These are phyloP conservation scores for Phalaenopsis aphrodite DNA, from an alignment of 106 monocot genomes.

Conservation along the genomic window DNA sequence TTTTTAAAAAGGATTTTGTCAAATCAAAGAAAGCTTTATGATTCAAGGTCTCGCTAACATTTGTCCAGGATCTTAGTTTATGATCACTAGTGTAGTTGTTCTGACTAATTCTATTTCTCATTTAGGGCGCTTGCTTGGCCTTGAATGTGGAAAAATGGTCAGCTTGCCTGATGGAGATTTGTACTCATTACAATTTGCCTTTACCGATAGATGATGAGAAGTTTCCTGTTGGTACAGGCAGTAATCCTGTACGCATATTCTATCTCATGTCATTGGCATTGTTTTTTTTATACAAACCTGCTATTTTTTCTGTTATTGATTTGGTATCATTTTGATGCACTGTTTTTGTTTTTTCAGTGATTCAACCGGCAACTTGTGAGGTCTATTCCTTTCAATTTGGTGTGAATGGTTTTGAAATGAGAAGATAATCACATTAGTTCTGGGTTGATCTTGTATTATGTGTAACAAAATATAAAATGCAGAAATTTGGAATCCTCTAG, in stretches of 20 bases:
- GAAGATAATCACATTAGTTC: background rate
- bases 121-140: slow-evolving; percentile 76
- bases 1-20: background rate
- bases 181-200: slow-evolving; percentile 54
- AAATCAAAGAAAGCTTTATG: background rate
- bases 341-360: background rate
- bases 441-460: background rate
- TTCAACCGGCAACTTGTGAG: background rate
- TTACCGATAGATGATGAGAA: slow-evolving; percentile 70
- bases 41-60: background rate
- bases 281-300: slow-evolving; percentile 1
- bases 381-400: background rate
- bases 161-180: slow-evolving; percentile 51
- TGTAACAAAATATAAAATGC: background rate
- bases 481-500: background rate
- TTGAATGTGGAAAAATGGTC: slow-evolving; percentile 79
- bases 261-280: background rate
- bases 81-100: background rate
- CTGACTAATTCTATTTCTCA: slow-evolving; percentile 4
- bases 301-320: background rate
- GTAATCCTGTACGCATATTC: slow-evolving; percentile 89
- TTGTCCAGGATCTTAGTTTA: background rate
- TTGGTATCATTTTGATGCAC: background rate
- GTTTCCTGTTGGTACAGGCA: slow-evolving; percentile 98
- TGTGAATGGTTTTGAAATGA: background rate